Conservation (phyloP, 148 eudicot genomes). For the Cornus kousa region DNA sequence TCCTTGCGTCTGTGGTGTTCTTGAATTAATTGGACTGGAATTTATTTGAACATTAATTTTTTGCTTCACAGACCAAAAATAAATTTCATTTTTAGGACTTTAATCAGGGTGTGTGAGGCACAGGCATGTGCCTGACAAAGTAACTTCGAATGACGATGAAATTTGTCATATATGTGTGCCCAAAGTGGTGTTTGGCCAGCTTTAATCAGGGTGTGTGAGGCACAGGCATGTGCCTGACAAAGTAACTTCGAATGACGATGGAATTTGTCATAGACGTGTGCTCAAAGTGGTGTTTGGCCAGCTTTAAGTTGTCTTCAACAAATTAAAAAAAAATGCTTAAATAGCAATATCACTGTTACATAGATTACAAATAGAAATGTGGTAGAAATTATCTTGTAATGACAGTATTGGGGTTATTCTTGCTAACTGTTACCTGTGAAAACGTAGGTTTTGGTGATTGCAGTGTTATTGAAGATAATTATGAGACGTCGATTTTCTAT, state of each 20-base stretch:
- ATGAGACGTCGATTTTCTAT: conserved; percentile 93
- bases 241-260: background rate
- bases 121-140: background rate
- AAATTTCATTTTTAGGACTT: background rate
- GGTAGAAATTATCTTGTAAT: background rate
- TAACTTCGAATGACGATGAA: background rate
- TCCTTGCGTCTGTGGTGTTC: too few relatives aligned
- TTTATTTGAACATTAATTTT: too few relatives aligned
- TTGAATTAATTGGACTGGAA: too few relatives aligned
- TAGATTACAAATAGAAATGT: background rate
- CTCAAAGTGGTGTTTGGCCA: background rate
- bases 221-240: background rate
- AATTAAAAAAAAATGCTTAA: background rate
- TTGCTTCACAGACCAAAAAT: background rate
- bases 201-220: background rate
- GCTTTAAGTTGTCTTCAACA: background rate
- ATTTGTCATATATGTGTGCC: too few relatives aligned
- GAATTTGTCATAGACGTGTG: background rate
- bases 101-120: background rate
- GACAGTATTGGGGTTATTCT: background rate
- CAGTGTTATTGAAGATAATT: conserved; percentile 71
- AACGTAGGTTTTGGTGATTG: conserved; percentile 94
- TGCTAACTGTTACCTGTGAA: background rate
- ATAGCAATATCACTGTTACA: background rate
- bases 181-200: background rate